Base-by-base conservation (phyloP, 2,329 filamentous ascomycete genomes). In the Microdochium trichocladiopsis region DNA sequence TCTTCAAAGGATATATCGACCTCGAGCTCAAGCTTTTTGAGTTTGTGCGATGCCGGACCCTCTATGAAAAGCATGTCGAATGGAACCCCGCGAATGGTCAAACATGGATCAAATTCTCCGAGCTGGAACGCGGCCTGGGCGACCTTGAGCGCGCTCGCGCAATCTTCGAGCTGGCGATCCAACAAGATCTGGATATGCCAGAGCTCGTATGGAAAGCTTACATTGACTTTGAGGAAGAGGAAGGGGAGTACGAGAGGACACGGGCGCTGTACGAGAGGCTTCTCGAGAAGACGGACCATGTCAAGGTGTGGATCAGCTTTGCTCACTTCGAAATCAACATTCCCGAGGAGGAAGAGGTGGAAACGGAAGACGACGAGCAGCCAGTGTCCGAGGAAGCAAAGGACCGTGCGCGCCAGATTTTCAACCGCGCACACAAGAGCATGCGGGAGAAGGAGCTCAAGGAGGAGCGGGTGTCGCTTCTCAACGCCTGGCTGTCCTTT, bases 301-400 rank as follows among this genome's bases (percentile, higher is more conserved):
- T 96, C 76, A 99, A 97, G 77, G 94, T 99, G 55, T 99, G 94
- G 94, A 95, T 94, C 69, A 93, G 89, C 68, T 99, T 93, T 72
- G 94, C 94, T n/a, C 89, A 95, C 68, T 97, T 99, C 65, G 94
- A 99, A 71, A 90, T 97, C 74, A 93, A 94, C 67, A 85, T 96
- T 0, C 90, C 91, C 47, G 91, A 95, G 53, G 80, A 83, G 50
- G 82, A 83, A 43, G 84, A 77, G 11, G 73, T 71, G 3, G 72
- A 74, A 11, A 75, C 79, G 22, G 78, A 78, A 10, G 77, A 76
- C 2, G 82, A 80, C 21, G 84, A 87, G 74, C 83, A 63, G 72
- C 86, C 71, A 2, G 80, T 95, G 63, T 90, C 87, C 69, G 90
- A 94, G 22, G 86, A 86, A 54, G 91, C 93, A 58, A 96, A 95